phyloP scores from a whole-genome alignment of 345 rosid species.

The Pugionium dolabratum region DNA sequence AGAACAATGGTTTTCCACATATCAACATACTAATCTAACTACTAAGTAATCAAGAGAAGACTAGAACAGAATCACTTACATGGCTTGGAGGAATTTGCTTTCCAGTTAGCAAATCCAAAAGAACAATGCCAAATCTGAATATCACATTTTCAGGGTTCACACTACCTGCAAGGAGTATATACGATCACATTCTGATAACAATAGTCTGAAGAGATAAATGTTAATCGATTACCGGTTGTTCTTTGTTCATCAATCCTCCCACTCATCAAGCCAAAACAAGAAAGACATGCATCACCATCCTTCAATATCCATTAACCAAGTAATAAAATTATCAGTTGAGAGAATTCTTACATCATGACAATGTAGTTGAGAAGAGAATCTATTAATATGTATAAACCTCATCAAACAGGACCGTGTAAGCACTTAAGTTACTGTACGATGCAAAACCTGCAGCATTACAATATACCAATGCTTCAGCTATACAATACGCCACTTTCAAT shows the following conservation, averaged over 20 bases:
- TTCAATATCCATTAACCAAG: conserved; percentile 32
- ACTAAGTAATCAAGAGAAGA: conserved; percentile 9
- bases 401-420: conserved; percentile 80
- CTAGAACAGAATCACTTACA: conserved; percentile 39
- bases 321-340: too few species aligned
- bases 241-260: conserved; percentile 68
- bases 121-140: conserved; percentile 75
- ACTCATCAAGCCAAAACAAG: conserved; percentile 90
- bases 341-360: too few species aligned
- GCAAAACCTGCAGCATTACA: conserved; percentile 68
- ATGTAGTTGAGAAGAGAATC: not conserved
- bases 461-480: conserved; percentile 81
- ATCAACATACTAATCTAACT: not conserved
- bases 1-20: not conserved
- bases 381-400: conserved; percentile 45
- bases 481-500: conserved; percentile 62
- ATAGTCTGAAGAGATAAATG: not conserved
- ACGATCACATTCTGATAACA: conserved; percentile 16
- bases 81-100: conserved; percentile 83
- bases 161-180: conserved; percentile 54
- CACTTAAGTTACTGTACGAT: conserved; percentile 74
- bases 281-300: conserved; percentile 90
- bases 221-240: conserved; percentile 53
- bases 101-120: conserved; percentile 73
- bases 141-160: conserved; percentile 74